Conservation (phyloP, 1,139 yeast species). For the Yueomyces sp. region DNA sequence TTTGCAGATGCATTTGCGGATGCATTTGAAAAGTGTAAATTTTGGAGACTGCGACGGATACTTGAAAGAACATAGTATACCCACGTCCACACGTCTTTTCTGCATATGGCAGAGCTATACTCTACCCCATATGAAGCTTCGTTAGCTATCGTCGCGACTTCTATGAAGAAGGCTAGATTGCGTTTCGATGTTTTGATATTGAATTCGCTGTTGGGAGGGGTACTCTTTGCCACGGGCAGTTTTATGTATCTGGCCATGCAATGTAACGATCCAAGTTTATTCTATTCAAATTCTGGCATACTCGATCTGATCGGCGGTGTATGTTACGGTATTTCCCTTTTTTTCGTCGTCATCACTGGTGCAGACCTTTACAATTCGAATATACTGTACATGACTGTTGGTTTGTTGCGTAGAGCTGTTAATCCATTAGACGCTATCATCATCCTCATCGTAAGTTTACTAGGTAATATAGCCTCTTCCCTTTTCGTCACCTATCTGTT, state of each 20-base stretch:
- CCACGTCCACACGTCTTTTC: too few relatives aligned
- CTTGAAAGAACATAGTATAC: too few relatives aligned
- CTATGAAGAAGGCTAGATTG: conserved; percentile 61
- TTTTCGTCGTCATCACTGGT: conserved; percentile 58
- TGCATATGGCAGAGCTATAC: not conserved
- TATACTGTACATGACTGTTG: conserved; percentile 50
- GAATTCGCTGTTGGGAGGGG: conserved; percentile 54
- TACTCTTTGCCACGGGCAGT: conserved; percentile 57
- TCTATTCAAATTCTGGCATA: conserved; percentile 35
- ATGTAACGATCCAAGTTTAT: conserved; percentile 33
- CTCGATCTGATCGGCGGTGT: conserved; percentile 39
- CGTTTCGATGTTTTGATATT: conserved; percentile 40
- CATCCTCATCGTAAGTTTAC: conserved; percentile 51
- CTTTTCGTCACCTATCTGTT: conserved; percentile 51
- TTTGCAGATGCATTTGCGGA: too few relatives aligned
- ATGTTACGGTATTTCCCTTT: conserved; percentile 51
- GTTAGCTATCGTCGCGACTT: conserved; percentile 61
- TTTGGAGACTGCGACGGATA: too few relatives aligned
- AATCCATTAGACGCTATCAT: conserved; percentile 41
- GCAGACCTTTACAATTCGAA: conserved; percentile 60
- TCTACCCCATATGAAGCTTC: conserved; percentile 49
- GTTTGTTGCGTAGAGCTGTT: conserved; percentile 51
- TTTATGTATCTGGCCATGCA: conserved; percentile 50
- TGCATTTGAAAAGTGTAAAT: too few relatives aligned
- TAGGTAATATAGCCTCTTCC: conserved; percentile 46